Percentiles rank a stretch among this genome's conserved stretches.
Evolutionary conservation across 192 early-diverging fungal genomes (phyloP).

Genomic region (Backusella macrospora): DNA sequence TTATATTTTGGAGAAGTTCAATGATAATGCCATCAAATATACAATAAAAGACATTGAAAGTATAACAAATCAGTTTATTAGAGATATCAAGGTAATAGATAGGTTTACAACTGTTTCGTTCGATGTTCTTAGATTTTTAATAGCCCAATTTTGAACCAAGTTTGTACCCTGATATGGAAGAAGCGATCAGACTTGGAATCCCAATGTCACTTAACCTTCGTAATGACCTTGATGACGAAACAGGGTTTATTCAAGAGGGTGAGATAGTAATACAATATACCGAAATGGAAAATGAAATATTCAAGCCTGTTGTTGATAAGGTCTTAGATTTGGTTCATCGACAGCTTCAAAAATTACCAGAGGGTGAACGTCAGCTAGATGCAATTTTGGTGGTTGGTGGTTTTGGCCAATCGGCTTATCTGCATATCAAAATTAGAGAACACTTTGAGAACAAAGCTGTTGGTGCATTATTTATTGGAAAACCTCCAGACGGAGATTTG

Average conservation of each 20-base stretch:
- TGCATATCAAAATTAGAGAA: background rate
- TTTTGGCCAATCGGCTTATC: background rate
- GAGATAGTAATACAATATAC: slow-evolving; percentile 46
- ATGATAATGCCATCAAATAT: too few species aligned
- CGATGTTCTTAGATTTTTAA: background rate
- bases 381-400: background rate
- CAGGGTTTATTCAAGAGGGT: slow-evolving; percentile 50
- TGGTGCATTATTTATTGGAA: too few species aligned
- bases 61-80: slow-evolving; percentile 43
- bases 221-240: slow-evolving; percentile 43
- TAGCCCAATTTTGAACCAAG: slow-evolving; percentile 51
- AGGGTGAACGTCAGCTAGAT: too few species aligned
- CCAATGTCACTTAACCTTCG: slow-evolving; percentile 41
- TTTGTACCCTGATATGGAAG: slow-evolving; percentile 18
- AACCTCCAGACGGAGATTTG: too few species aligned
- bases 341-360: too few species aligned
- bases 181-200: slow-evolving; percentile 44
- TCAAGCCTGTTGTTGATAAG: too few species aligned
- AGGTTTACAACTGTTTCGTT: background rate
- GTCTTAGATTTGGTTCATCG: too few species aligned
- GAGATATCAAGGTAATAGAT: slow-evolving; percentile 41
- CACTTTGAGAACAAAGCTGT: too few species aligned
- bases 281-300: too few species aligned
- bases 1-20: too few species aligned
- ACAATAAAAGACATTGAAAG: too few species aligned